These are phyloP conservation scores for Diaporthe sp. DNA, from an alignment of 2,329 filamentous ascomycete genomes.

Conservation along the genomic window DNA sequence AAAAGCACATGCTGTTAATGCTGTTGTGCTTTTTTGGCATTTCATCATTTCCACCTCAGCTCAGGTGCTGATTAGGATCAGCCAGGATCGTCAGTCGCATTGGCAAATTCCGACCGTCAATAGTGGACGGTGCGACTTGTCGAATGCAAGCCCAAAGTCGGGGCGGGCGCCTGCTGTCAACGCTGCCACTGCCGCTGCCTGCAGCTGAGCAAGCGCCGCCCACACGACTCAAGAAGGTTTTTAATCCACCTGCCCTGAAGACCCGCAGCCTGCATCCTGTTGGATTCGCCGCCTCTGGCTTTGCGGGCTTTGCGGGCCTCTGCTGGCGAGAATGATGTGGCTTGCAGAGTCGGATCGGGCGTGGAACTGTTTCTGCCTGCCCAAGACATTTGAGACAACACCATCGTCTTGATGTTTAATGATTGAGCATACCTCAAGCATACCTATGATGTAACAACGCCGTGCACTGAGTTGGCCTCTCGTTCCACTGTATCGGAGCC, in stretches of 20 bases:
- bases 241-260: neutral
- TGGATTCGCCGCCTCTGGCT: neutral
- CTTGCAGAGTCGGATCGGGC: neutral
- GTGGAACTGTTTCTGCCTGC: neutral
- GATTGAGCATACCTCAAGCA: conserved; percentile 15
- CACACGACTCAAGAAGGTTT: conserved; percentile 14
- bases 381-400: conserved; percentile 1
- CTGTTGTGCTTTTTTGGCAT: conserved; percentile 18
- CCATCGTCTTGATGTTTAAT: neutral
- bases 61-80: conserved; percentile 24
- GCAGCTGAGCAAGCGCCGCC: conserved; percentile 6
- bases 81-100: conserved; percentile 27
- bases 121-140: conserved; percentile 16
- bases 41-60: conserved; percentile 26
- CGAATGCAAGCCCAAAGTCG: neutral
- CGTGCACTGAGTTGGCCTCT: neutral
- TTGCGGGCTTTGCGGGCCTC: neutral
- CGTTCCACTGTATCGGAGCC: conserved; percentile 2
- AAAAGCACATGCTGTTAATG: neutral
- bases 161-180: neutral
- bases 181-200: neutral
- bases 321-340: conserved; percentile 2
- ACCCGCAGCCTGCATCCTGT: conserved; percentile 9
- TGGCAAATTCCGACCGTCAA: conserved; percentile 27
- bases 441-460: conserved; percentile 21